These are phyloP conservation scores for Ciborinia camelliae DNA, from an alignment of 2,329 filamentous ascomycete species.

Conservation along the genomic window DNA sequence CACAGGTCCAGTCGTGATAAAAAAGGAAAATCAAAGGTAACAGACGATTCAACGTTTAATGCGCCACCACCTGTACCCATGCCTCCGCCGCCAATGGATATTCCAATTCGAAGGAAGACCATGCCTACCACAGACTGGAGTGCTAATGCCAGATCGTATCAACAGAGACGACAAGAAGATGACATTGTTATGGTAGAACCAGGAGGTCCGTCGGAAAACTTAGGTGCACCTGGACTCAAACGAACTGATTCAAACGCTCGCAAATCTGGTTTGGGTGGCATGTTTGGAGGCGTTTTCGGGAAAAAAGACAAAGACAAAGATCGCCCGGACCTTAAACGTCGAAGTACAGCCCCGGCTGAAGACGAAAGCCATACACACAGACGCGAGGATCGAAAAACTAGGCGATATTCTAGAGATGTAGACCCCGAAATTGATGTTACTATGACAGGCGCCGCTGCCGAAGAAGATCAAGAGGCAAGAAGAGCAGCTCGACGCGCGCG, in stretches of 20 bases:
- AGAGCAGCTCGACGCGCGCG: slow-evolving; percentile 60
- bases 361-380: slow-evolving; percentile 43
- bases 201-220: slow-evolving; percentile 44
- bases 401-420: slow-evolving; percentile 40
- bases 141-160: slow-evolving; percentile 48
- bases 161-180: slow-evolving; percentile 63
- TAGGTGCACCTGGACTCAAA: slow-evolving; percentile 41
- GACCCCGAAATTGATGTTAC: slow-evolving; percentile 46
- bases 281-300: slow-evolving; percentile 57
- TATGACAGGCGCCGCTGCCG: slow-evolving; percentile 46
- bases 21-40: slow-evolving; percentile 44
- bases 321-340: slow-evolving; percentile 47
- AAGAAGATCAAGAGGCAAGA: slow-evolving; percentile 59
- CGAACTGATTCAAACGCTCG: slow-evolving; percentile 61
- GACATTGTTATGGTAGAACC: slow-evolving; percentile 58
- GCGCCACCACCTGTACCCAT: slow-evolving; percentile 36
- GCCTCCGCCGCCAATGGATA: slow-evolving; percentile 33
- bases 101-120: slow-evolving; percentile 31
- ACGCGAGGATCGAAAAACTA: slow-evolving; percentile 40
- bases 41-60: slow-evolving; percentile 28
- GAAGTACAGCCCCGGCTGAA: slow-evolving; percentile 50
- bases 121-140: slow-evolving; percentile 30
- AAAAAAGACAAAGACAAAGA: slow-evolving; percentile 35
- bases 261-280: slow-evolving; percentile 55
- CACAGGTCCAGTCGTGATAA: slow-evolving; percentile 48